Evolutionary conservation across 768 basidiomycete species (phyloP).

Genomic region (Boletus fagicola): DNA sequence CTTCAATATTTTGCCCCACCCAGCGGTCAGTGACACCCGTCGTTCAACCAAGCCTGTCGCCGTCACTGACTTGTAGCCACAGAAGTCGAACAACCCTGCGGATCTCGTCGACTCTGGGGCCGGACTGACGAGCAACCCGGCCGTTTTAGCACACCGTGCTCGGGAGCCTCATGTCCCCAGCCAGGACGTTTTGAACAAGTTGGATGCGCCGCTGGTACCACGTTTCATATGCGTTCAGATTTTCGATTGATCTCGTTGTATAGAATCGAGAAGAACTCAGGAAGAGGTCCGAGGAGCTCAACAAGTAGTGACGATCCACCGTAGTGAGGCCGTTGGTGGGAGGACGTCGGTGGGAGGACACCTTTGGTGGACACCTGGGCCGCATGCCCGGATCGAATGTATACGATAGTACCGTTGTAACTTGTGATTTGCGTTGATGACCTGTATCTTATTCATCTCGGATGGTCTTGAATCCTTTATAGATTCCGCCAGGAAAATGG

Average conservation of each 20-base stretch:
- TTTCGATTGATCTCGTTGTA: neutral
- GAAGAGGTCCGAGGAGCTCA: slow-evolving; percentile 46
- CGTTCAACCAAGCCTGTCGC: neutral
- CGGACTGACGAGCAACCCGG: slow-evolving; percentile 39
- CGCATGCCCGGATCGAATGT: too few species aligned
- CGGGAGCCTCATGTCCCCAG: slow-evolving; percentile 52
- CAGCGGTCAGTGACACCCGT: slow-evolving; percentile 44
- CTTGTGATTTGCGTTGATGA: neutral
- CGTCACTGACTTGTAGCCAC: neutral
- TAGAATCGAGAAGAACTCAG: slow-evolving; percentile 54
- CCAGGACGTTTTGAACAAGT: slow-evolving; percentile 40
- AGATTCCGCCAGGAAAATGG: neutral
- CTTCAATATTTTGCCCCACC: slow-evolving; percentile 59
- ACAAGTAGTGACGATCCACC: slow-evolving; percentile 26
- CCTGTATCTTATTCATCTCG: neutral
- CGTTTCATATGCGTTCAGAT: slow-evolving; percentile 10
- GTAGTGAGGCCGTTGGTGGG: neutral
- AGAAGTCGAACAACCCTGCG: slow-evolving; percentile 63
- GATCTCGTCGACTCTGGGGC: slow-evolving; percentile 43
- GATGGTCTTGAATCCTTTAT: neutral
- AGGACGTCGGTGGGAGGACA: too few species aligned
- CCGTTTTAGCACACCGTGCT: slow-evolving; percentile 45
- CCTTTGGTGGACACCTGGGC: too few species aligned
- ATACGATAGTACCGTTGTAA: neutral
- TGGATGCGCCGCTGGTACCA: slow-evolving; percentile 50